Conservation (phyloP, 208 protist species). For the Trypanosoma rangeli region DNA sequence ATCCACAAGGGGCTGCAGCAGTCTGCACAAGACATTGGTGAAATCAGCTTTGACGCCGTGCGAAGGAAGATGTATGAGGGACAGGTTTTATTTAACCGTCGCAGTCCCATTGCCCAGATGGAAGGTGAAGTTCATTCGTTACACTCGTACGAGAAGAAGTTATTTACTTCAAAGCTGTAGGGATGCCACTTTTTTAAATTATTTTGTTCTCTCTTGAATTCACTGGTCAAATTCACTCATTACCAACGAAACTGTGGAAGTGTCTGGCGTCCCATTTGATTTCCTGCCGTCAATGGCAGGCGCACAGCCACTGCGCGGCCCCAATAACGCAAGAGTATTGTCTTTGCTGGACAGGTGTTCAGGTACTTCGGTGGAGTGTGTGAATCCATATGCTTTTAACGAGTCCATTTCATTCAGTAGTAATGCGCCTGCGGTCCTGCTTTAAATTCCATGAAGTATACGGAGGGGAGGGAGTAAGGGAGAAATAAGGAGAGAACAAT, state of each 20-base stretch:
- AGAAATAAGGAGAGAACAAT: too few relatives aligned
- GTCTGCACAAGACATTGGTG: slow-evolving; percentile 93
- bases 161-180: slow-evolving; percentile 84
- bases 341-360: too few relatives aligned
- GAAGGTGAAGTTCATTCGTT: slow-evolving; percentile 93
- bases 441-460: too few relatives aligned
- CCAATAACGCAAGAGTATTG: too few relatives aligned
- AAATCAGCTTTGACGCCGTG: slow-evolving; percentile 75
- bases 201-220: background rate
- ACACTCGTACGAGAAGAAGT: slow-evolving; percentile 91
- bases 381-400: too few relatives aligned
- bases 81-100: slow-evolving; percentile 91
- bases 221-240: background rate
- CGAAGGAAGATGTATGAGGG: slow-evolving; percentile 88
- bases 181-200: background rate
- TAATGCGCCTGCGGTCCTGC: too few relatives aligned
- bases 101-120: slow-evolving; percentile 88
- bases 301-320: too few relatives aligned
- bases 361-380: too few relatives aligned
- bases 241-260: background rate
- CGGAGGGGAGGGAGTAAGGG: too few relatives aligned
- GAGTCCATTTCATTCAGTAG: too few relatives aligned
- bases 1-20: slow-evolving; percentile 92
- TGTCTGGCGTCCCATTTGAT: too few relatives aligned
- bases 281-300: background rate